These are phyloP conservation scores for Candida nonsorbophila DNA, from an alignment of 805 yeast species.

Conservation along the genomic window DNA sequence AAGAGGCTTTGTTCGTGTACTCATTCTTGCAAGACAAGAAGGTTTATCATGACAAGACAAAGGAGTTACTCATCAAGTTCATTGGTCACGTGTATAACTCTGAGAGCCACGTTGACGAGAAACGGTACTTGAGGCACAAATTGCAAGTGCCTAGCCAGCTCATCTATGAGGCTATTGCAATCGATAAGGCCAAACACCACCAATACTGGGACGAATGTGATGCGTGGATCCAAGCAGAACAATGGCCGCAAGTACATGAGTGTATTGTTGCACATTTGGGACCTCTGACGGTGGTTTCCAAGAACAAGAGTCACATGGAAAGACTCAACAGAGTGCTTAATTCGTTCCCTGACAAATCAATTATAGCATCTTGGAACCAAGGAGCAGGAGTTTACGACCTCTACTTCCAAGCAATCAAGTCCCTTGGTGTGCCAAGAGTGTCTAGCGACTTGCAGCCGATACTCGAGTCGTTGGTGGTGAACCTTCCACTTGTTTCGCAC, in stretches of 20 bases:
- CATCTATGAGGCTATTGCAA: constrained; percentile 57
- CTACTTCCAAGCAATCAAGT: too few relatives aligned
- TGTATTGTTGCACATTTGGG: constrained; percentile 57
- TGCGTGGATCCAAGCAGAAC: constrained; percentile 55
- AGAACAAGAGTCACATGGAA: constrained; percentile 25
- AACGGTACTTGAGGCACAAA: constrained; percentile 29
- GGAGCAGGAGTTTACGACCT: constrained; percentile 63
- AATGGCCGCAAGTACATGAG: constrained; percentile 60
- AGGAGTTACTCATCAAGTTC: constrained; percentile 26
- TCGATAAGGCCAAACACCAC: constrained; percentile 42
- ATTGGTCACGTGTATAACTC: constrained; percentile 23
- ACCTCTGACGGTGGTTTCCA: constrained; percentile 62
- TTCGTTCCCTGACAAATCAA: constrained; percentile 36
- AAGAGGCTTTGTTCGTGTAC: constrained; percentile 59
- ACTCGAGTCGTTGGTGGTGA: constrained; percentile 38
- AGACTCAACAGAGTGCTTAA: constrained; percentile 35
- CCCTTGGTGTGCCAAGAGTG: constrained; percentile 8
- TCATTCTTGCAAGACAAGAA: constrained; percentile 50
- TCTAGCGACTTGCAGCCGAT: constrained; percentile 7
- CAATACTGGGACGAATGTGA: constrained; percentile 57
- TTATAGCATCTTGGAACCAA: constrained; percentile 44
- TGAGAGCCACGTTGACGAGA: constrained; percentile 14
- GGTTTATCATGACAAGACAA: constrained; percentile 37
- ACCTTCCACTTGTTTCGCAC: constrained; percentile 34
- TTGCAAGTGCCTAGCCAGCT: constrained; percentile 45